These are phyloP conservation scores for Euryodendron excelsum DNA, from an alignment of 148 eudicot species.

Conservation along the genomic window DNA sequence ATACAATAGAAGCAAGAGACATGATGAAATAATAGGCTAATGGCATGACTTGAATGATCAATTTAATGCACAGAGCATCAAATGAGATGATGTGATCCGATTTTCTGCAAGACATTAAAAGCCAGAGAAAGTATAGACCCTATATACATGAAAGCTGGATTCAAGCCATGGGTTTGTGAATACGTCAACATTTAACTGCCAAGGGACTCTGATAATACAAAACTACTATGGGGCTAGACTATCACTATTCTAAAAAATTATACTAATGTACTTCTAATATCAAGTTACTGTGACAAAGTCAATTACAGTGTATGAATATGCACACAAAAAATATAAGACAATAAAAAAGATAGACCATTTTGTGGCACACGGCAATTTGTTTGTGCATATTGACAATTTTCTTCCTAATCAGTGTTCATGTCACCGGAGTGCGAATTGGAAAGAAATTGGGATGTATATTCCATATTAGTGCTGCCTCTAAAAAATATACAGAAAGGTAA, in stretches of 20 bases:
- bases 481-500: conserved; percentile 21
- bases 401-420: conserved; percentile 11
- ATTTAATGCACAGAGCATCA: background rate
- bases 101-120: background rate
- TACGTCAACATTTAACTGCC: background rate
- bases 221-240: no score
- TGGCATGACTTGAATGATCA: background rate
- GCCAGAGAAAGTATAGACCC: background rate
- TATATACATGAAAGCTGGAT: background rate
- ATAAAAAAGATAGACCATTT: conserved; percentile 1
- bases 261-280: background rate
- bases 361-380: conserved; percentile 3
- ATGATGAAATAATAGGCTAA: background rate
- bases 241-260: background rate
- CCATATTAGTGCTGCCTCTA: conserved; percentile 29
- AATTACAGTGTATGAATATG: conserved; percentile 16
- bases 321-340: background rate
- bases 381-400: conserved; percentile 20
- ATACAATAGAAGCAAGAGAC: background rate
- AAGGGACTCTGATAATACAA: no score
- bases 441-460: conserved; percentile 30
- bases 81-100: background rate
- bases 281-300: conserved; percentile 18
- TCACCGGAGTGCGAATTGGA: conserved; percentile 14
- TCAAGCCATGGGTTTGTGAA: background rate